Evolutionary conservation across 345 rosid species (phyloP).

Genomic region (Citrus trifoliata): DNA sequence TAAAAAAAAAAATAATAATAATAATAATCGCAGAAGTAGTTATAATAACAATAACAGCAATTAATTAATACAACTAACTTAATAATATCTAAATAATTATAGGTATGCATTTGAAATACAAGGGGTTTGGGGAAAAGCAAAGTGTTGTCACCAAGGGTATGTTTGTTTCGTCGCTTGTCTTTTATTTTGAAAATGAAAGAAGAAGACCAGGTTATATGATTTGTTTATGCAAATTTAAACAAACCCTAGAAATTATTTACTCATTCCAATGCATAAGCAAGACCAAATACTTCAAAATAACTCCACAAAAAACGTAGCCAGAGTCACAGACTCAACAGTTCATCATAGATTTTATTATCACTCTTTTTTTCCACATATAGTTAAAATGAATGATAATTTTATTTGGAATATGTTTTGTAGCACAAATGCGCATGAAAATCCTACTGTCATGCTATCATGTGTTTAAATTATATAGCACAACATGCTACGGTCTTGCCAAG

Average conservation of each 20-base stretch:
- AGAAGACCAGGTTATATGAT: not conserved
- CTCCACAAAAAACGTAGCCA: not conserved
- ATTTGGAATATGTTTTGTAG: not conserved
- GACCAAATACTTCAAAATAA: not conserved
- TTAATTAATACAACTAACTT: not conserved
- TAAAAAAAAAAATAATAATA: not conserved
- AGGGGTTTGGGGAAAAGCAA: conserved; percentile 36
- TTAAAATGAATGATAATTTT: not conserved
- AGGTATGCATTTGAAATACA: conserved; percentile 4
- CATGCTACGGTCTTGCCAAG: not conserved
- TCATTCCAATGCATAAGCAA: conserved; percentile 15
- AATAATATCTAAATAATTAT: not conserved
- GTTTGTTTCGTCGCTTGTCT: conserved; percentile 48
- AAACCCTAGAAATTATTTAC: conserved; percentile 5
- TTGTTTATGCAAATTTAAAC: conserved; percentile 24
- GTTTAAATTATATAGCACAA: not conserved
- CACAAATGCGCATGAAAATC: not conserved
- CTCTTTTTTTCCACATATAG: not conserved
- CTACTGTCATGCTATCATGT: not conserved
- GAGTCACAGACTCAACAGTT: not conserved
- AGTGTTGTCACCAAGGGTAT: conserved; percentile 57
- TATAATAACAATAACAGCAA: not conserved
- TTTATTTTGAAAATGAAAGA: conserved; percentile 23
- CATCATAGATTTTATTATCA: not conserved
- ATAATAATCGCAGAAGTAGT: no score